Evolutionary conservation across 192 early-diverging fungal species (phyloP).

Genomic region (Entrophospora sp.): DNA sequence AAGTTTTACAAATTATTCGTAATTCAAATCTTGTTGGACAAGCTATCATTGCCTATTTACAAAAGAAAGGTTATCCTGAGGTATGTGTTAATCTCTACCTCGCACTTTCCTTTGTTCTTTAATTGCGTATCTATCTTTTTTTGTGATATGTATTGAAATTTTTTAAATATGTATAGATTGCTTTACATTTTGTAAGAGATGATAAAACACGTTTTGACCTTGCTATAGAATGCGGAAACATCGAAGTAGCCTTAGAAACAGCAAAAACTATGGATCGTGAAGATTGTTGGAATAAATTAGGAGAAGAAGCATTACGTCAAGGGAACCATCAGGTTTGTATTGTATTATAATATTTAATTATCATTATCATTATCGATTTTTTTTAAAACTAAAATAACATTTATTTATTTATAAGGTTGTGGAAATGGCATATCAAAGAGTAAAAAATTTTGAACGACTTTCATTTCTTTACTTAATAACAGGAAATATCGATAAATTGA

Average conservation of each 20-base stretch:
- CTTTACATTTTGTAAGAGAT: constrained; percentile 97
- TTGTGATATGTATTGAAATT: not conserved
- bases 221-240: constrained; percentile 92
- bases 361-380: too few relatives aligned
- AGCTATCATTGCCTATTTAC: constrained; percentile 97
- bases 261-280: constrained; percentile 84
- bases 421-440: constrained; percentile 85
- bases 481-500: constrained; percentile 85
- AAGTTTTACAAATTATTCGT: constrained; percentile 93
- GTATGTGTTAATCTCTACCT: constrained; percentile 23
- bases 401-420: constrained; percentile 49
- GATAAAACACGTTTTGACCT: constrained; percentile 92
- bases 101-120: too few relatives aligned
- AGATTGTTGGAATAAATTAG: constrained; percentile 86
- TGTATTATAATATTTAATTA: not conserved
- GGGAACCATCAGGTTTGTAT: constrained; percentile 71
- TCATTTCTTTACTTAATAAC: constrained; percentile 94
- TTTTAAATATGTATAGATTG: constrained; percentile 44
- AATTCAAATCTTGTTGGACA: constrained; percentile 95
- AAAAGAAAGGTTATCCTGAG: constrained; percentile 99
- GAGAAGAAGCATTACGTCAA: constrained; percentile 79
- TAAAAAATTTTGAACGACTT: constrained; percentile 85
- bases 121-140: not conserved
- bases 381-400: not conserved
- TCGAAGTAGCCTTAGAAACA: constrained; percentile 91